phyloP scores from a whole-genome alignment of 176 grass and related monocot genomes.

The Musa troglodytarum region DNA sequence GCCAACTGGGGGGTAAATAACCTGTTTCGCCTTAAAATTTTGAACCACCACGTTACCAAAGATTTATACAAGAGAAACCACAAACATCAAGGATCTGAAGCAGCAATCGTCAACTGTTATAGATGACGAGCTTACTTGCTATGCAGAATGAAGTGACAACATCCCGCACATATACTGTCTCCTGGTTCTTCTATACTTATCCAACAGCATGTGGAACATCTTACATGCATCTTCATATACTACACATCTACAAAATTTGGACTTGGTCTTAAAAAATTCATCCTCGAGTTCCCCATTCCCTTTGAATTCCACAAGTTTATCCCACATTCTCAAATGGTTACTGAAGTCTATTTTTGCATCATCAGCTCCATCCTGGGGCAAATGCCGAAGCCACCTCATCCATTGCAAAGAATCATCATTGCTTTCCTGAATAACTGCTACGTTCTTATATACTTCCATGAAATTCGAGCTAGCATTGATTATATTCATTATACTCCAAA shows the following conservation, averaged over 20 bases:
- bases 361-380: conserved; percentile 24
- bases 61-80: too few relatives aligned
- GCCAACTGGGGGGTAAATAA: too few relatives aligned
- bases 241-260: conserved; percentile 33
- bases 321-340: conserved; percentile 23
- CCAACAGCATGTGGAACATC: conserved; percentile 32
- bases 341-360: conserved; percentile 32
- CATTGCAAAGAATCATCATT: conserved; percentile 47
- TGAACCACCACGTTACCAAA: too few relatives aligned
- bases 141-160: conserved; percentile 35
- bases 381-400: conserved; percentile 69
- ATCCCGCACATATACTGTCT: conserved; percentile 65
- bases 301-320: conserved; percentile 26
- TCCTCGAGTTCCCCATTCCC: conserved; percentile 8
- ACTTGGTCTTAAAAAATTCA: conserved; percentile 30
- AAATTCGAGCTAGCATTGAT: conserved; percentile 27
- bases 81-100: too few relatives aligned
- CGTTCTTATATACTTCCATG: conserved; percentile 24
- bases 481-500: conserved; percentile 35
- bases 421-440: conserved; percentile 23
- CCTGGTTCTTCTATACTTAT: conserved; percentile 44
- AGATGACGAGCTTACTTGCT: neutral
- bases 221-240: conserved; percentile 40
- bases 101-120: too few relatives aligned
- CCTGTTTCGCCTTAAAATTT: too few relatives aligned